These are phyloP conservation scores for Luvunga scandens DNA, from an alignment of 345 rosid genomes.

Conservation along the genomic window DNA sequence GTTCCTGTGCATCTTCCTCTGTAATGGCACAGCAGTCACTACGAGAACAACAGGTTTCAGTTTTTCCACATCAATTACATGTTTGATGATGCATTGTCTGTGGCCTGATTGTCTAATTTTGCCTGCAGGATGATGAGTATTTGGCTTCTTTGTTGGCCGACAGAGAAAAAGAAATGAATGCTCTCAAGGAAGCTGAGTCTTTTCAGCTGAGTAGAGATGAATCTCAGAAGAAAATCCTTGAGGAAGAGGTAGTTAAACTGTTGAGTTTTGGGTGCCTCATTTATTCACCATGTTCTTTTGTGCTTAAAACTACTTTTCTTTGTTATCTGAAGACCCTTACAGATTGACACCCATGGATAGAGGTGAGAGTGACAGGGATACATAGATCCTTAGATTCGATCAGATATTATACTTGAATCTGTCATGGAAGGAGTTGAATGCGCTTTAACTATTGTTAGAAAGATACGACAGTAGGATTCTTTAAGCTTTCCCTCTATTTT, in stretches of 20 bases:
- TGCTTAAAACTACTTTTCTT: not conserved
- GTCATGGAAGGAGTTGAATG: not conserved
- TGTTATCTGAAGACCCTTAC: not conserved
- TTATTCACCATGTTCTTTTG: slow-evolving; percentile 1
- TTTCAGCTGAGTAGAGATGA: slow-evolving; percentile 19
- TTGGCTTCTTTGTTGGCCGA: slow-evolving; percentile 40
- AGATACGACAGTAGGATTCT: not conserved
- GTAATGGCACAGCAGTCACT: slow-evolving; percentile 22
- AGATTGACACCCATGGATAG: not conserved
- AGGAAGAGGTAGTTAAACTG: slow-evolving; percentile 24
- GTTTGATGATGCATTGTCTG: slow-evolving; percentile 7
- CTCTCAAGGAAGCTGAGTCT: slow-evolving; percentile 30
- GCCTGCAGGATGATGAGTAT: slow-evolving; percentile 43
- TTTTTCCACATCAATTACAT: slow-evolving; percentile 1
- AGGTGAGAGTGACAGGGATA: not conserved
- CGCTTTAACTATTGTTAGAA: not conserved
- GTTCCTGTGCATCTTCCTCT: slow-evolving; percentile 25
- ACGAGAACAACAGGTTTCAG: slow-evolving; percentile 39
- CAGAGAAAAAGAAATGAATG: slow-evolving; percentile 35
- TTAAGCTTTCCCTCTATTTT: too few species aligned
- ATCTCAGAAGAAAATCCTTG: slow-evolving; percentile 24
- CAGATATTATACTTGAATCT: not conserved
- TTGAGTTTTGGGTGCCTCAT: not conserved
- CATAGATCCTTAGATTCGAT: not conserved
- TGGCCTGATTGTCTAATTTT: slow-evolving; percentile 1